Evolutionary conservation across 768 basidiomycete species (phyloP).

Genomic region (Mycena kentingensis): DNA sequence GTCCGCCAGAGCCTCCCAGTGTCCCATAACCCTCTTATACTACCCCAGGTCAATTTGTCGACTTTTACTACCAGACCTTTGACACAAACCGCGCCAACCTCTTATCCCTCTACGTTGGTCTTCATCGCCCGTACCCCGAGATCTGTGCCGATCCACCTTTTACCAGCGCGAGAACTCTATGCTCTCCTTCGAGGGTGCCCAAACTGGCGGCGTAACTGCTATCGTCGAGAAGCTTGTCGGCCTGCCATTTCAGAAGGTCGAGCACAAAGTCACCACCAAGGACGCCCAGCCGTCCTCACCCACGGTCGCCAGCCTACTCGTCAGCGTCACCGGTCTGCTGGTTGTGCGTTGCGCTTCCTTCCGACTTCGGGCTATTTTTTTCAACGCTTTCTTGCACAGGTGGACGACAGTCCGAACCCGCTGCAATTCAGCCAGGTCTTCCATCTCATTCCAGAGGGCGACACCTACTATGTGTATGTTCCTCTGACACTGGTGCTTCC

Average conservation of each 20-base stretch:
- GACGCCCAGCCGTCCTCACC: conserved; percentile 86
- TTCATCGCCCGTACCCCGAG: conserved; percentile 11
- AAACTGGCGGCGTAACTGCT: conserved; percentile 49
- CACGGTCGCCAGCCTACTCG: conserved; percentile 58
- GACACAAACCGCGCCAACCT: conserved; percentile 62
- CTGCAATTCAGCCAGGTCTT: conserved; percentile 92
- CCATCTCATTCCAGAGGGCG: conserved; percentile 79
- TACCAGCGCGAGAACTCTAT: conserved; percentile 79
- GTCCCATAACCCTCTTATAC: too few relatives aligned
- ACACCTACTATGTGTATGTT: conserved; percentile 83
- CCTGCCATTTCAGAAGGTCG: conserved; percentile 81
- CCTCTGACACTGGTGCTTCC: not conserved
- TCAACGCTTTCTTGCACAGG: conserved; percentile 40
- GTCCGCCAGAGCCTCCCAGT: too few relatives aligned
- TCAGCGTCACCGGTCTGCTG: conserved; percentile 88
- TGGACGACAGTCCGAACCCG: conserved; percentile 80
- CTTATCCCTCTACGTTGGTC: conserved; percentile 74
- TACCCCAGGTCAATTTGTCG: conserved; percentile 75
- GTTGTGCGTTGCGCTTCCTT: conserved; percentile 49
- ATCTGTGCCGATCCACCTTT: conserved; percentile 29
- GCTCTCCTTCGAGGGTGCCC: conserved; percentile 77
- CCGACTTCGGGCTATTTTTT: not conserved
- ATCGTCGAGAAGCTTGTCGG: conserved; percentile 72
- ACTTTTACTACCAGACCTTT: conserved; percentile 84
- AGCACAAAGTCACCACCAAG: conserved; percentile 77